A percentile compares a stretch with the other conserved stretches of the same genome.
Conservation (phyloP, 352 stramenopile genomes). For the Phytophthora sp. region DNA sequence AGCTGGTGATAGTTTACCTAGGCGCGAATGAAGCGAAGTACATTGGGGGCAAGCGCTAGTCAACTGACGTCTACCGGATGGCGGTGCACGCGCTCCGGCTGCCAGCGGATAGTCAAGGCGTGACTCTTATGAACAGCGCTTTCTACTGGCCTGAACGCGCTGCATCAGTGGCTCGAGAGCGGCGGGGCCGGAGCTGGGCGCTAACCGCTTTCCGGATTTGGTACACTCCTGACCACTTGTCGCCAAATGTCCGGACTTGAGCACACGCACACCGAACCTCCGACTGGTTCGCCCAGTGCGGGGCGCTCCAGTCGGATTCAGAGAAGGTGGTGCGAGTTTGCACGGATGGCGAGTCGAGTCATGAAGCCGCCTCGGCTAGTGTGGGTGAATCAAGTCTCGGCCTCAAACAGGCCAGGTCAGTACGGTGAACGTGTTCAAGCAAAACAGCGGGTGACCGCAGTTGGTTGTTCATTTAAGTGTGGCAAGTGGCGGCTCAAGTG, state of each 20-base stretch:
- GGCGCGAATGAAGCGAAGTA: background rate
- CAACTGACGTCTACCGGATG: background rate
- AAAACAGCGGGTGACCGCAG: slow-evolving; percentile 16
- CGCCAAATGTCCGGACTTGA: background rate
- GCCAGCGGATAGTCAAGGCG: slow-evolving; percentile 11
- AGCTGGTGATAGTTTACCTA: background rate
- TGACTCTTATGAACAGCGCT: background rate
- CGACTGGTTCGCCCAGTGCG: background rate
- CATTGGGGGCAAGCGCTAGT: background rate
- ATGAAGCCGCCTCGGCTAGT: slow-evolving; percentile 1
- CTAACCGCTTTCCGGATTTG: slow-evolving; percentile 18
- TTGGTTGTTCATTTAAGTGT: background rate
- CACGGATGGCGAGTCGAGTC: slow-evolving; percentile 5
- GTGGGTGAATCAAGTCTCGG: background rate
- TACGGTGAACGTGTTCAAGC: slow-evolving; percentile 1
- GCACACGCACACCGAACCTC: background rate
- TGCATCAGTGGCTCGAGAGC: slow-evolving; percentile 12
- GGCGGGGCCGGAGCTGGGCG: background rate
- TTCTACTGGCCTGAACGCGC: slow-evolving; percentile 10
- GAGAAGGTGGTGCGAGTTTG: slow-evolving; percentile 1
- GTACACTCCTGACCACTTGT: background rate
- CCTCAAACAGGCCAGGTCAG: slow-evolving; percentile 6
- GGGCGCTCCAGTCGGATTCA: slow-evolving; percentile 1
- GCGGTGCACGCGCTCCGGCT: background rate
- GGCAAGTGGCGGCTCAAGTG: background rate